phyloP scores from a whole-genome alignment of 768 basidiomycete species.

The Mycena sanguinolenta region DNA sequence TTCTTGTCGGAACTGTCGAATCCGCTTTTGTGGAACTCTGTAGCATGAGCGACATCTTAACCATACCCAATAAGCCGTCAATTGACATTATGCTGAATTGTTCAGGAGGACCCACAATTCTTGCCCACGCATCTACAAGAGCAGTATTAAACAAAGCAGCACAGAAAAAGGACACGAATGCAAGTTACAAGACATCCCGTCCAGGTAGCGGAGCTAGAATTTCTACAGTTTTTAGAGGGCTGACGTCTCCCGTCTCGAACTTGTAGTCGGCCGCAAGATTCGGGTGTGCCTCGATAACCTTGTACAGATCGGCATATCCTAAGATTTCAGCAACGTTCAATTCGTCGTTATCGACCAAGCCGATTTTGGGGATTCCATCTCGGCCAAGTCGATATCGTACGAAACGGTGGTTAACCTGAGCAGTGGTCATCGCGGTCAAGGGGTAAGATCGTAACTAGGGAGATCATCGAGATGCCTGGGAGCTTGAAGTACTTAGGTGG shows the following conservation, averaged over 20 bases:
- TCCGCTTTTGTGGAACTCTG: constrained; percentile 38
- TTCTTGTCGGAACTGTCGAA: constrained; percentile 38
- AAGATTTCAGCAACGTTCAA: constrained; percentile 28
- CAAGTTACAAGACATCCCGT: constrained; percentile 33
- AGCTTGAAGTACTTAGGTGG: too few species aligned
- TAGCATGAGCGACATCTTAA: constrained; percentile 33
- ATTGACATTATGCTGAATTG: neutral
- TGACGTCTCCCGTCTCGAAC: constrained; percentile 27
- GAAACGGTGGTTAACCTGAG: constrained; percentile 33
- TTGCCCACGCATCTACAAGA: constrained; percentile 28
- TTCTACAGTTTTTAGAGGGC: constrained; percentile 17
- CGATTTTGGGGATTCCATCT: constrained; percentile 22
- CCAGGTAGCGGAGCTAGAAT: constrained; percentile 37
- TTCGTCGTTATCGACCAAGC: constrained; percentile 32
- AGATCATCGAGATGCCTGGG: neutral
- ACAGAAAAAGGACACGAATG: neutral
- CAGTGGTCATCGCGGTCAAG: constrained; percentile 25
- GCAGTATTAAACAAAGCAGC: neutral
- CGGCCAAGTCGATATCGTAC: constrained; percentile 29
- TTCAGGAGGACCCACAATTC: constrained; percentile 14
- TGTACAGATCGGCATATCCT: constrained; percentile 32
- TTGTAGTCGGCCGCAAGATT: constrained; percentile 24
- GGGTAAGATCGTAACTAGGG: neutral
- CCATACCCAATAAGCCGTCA: neutral
- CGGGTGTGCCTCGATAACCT: constrained; percentile 38